Evolutionary conservation across 441 rosid species (phyloP), one percentile per base, ranked within the genome.

Genomic region (Erysimum cheiri): DNA sequence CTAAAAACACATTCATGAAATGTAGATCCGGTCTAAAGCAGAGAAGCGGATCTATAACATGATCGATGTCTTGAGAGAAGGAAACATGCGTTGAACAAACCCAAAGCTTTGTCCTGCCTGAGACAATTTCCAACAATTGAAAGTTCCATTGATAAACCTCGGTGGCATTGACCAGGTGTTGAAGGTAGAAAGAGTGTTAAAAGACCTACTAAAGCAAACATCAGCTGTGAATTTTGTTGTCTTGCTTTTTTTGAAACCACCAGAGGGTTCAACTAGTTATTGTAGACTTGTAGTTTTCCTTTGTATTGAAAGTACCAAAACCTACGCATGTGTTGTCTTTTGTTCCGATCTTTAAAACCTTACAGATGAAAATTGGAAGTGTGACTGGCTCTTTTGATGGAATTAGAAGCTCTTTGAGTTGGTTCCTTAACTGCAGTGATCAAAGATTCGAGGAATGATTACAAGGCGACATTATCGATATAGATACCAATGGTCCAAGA

Each of bases 41-140:
- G 89, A 90, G 41, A 84, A 90, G 81, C 78, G 78, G 55, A 87
- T 94, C 61, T 94, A 86, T 78, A 80, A 82, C 57, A 91, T 94
- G 98, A 88, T 91, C 10, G 97, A 94, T 48, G 92, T 94, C 46
- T 79, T 91, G 80, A 79, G 82, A 55, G 97, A 94, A 78, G 97
- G 98, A 33, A 85, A 83, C 80, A 88, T 91, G 97, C 86, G 94
- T 64, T 93, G 68, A 80, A 56, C 14, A 68, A 56, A 4, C 28
- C 33, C 10, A 5, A 24, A 35, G 7, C n/a, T 13, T 35, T 19
- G 14, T 26, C 59, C 48, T 37, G 59, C 50, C 50, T 19, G 19
- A 47, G 36, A 39, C 24, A n/a, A 14, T 4, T 8, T 37, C 8
- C n/a, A n/a, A n/a, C 19, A 39, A 28, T 8, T 13, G 8, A 2